These are phyloP conservation scores for Daedaleopsis sinensis DNA, from an alignment of 768 basidiomycete species.

Conservation along the genomic window DNA sequence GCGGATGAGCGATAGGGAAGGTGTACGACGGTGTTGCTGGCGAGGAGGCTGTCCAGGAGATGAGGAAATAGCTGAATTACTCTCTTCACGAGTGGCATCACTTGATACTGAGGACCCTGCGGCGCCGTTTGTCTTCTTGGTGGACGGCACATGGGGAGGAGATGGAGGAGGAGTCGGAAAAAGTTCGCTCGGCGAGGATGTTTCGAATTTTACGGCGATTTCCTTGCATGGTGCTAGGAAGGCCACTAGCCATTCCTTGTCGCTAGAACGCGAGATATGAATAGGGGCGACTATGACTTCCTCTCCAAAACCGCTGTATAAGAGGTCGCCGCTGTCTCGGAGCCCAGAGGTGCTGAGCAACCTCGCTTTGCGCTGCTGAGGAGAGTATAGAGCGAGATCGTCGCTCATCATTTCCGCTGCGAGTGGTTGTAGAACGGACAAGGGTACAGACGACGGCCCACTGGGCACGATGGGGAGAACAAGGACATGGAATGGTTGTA, in stretches of 20 bases:
- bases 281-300: slow-evolving; percentile 19
- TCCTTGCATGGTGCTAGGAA: slow-evolving; percentile 17
- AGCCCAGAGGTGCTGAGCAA: not conserved
- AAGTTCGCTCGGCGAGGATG: slow-evolving; percentile 3
- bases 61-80: not conserved
- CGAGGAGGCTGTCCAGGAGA: not conserved
- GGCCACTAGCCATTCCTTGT: slow-evolving; percentile 6
- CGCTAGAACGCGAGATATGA: slow-evolving; percentile 6
- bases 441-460: not conserved
- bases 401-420: not conserved
- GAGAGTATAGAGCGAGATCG: slow-evolving; percentile 1
- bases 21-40: not conserved
- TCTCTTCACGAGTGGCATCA: too few species aligned
- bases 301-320: slow-evolving; percentile 6
- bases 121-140: not conserved
- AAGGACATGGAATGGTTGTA: slow-evolving; percentile 7
- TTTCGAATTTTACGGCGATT: slow-evolving; percentile 2
- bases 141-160: slow-evolving; percentile 14
- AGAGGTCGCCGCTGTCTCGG: not conserved
- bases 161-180: slow-evolving; percentile 29
- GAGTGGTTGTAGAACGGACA: not conserved
- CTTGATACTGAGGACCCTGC: not conserved
- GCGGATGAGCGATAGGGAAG: slow-evolving; percentile 9
- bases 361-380: not conserved
- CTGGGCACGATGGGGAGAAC: slow-evolving; percentile 12